Base-by-base conservation (phyloP, 345 rosid species). In the Populus ilicifolia region DNA sequence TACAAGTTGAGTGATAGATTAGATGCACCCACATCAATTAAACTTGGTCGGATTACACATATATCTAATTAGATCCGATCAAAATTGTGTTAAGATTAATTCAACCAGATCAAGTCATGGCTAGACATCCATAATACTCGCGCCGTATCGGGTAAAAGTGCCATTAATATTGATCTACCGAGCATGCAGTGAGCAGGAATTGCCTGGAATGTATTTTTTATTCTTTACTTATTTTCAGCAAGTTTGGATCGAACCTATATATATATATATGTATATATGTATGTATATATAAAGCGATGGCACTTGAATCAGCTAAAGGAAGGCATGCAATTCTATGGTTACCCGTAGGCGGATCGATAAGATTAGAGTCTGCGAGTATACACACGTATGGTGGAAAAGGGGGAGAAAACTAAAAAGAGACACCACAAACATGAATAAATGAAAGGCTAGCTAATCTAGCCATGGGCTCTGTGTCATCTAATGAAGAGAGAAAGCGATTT, bases 401-500 rank as follows among this genome's bases (percentile, higher is more conserved):
- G 25, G 27, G 9, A 54, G 62, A 54, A 21, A 54, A 21, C 13
- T 21, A 8, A 6, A 5, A 50, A 54, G 61, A 54, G 25, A 54
- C 1, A 20, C 20, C 81, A 70, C 72, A 84, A 82, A 72, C 82
- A 75, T 77, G 77, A 84, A 80, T 67, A 75, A 74, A 73, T 80
- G 74, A 72, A 23, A 74, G 35, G 17, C 5, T 14, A 44, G 44
- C 66, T 21, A 54, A 41, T 25, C 38, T 62, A 64, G 69, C 75
- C 20, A 67, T 48, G 76, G 83, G 83, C 81, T 75, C 69, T 13
- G 70, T 79, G 74, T 68, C 70, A 67, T 83, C 70, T 73, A 56
- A 71, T 74, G 80, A 84, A 75, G 59, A 77, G 64, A 33, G 87
- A 87, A 78, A 83, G 85, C 83, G 88, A 87, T 87, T 18, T 61